These are phyloP conservation scores for Cupressus sempervirens DNA, from an alignment of 75 land plant species.

Conservation along the genomic window DNA sequence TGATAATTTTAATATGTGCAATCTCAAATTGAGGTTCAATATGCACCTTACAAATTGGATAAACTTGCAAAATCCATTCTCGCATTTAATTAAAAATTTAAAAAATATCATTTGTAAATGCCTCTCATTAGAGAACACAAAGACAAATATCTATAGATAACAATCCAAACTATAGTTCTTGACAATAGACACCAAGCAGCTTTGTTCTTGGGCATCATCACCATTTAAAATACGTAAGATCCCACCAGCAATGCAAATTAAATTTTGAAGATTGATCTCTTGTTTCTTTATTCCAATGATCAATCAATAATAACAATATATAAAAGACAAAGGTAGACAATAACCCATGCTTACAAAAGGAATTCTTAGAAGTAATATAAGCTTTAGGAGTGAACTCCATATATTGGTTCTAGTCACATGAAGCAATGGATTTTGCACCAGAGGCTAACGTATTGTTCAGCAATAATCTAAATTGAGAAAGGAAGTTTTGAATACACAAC, in stretches of 20 bases:
- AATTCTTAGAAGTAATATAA: background rate
- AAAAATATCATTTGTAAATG: background rate
- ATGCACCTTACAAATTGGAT: slow-evolving; percentile 40
- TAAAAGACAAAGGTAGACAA: background rate
- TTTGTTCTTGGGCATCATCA: background rate
- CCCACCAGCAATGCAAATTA: background rate
- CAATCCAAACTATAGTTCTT: background rate
- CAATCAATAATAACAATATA: background rate
- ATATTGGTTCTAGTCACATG: background rate
- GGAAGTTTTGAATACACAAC: background rate
- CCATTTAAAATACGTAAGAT: background rate
- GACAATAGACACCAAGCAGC: background rate
- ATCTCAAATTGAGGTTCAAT: slow-evolving; percentile 38
- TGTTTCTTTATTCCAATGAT: background rate
- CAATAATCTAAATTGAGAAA: background rate
- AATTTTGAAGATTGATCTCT: background rate
- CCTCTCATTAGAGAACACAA: background rate
- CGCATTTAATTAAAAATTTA: background rate
- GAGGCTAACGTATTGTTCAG: background rate
- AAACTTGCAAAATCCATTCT: slow-evolving; percentile 24
- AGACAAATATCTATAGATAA: background rate
- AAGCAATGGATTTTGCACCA: background rate
- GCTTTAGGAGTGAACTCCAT: background rate
- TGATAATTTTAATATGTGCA: slow-evolving; percentile 38
- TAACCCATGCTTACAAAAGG: background rate